Evolutionary conservation across 139 green algal genomes (phyloP).

Genomic region (Closterium sp.): DNA sequence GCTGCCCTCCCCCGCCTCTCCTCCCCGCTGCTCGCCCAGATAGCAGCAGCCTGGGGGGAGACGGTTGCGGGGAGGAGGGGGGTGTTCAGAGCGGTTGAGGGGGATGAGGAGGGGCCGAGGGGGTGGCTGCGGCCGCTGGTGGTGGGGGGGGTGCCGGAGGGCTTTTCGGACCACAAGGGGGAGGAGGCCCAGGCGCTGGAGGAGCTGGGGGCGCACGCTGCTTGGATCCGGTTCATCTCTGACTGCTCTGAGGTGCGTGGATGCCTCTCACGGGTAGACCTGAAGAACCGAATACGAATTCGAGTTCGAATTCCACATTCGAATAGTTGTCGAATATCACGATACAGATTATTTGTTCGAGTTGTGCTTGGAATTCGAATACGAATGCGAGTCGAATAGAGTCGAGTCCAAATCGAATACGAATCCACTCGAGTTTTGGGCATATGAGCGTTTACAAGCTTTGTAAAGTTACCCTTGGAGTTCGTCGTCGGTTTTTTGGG

Average conservation of each 20-base stretch:
- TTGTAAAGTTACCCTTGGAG: too few relatives aligned
- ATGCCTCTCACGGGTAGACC: too few relatives aligned
- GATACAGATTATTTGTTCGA: too few relatives aligned
- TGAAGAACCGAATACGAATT: too few relatives aligned
- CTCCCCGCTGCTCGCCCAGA: constrained; percentile 19
- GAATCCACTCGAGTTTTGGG: too few relatives aligned
- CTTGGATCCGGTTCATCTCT: constrained; percentile 39
- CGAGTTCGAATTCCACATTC: too few relatives aligned
- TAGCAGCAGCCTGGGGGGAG: constrained; percentile 42
- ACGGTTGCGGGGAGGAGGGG: neutral
- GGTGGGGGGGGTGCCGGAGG: constrained; percentile 10
- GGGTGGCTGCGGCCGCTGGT: constrained; percentile 41
- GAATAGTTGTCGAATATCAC: too few relatives aligned
- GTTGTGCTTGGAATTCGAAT: too few relatives aligned
- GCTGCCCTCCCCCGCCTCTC: constrained; percentile 16
- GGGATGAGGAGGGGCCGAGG: neutral
- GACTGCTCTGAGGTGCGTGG: constrained; percentile 37
- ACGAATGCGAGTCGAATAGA: too few relatives aligned
- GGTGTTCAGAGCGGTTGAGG: constrained; percentile 5
- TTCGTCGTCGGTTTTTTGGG: too few relatives aligned
- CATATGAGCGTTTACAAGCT: too few relatives aligned
- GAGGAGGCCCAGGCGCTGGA: constrained; percentile 19
- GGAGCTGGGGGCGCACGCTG: constrained; percentile 25
- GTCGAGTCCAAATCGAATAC: too few relatives aligned
- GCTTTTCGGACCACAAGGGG: neutral